Conservation (phyloP, 345 rosid species). For the Rhodamnia rubescens region DNA sequence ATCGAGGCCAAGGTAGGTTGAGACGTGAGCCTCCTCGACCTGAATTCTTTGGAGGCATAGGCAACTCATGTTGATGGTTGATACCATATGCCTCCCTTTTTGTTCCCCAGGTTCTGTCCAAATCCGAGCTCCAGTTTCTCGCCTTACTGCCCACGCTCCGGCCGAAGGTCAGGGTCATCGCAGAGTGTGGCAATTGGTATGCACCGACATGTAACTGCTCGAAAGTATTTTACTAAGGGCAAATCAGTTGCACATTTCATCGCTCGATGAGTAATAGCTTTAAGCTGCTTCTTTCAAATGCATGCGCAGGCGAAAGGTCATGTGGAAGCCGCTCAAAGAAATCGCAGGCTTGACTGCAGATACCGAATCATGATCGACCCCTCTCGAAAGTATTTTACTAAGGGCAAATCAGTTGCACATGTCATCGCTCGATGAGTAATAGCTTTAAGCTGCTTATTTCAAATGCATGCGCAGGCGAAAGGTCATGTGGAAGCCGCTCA, state of each 20-base stretch:
- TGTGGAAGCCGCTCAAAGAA: conserved; percentile 81
- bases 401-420: not conserved
- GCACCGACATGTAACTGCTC: no score
- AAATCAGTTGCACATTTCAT: not conserved
- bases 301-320: conserved; percentile 59
- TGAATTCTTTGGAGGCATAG: not conserved
- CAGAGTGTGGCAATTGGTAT: conserved; percentile 91
- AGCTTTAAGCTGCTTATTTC: no score
- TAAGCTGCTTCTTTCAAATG: not conserved
- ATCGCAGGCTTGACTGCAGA: conserved; percentile 44
- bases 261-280: not conserved
- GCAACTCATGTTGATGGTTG: not conserved
- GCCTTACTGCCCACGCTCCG: conserved; percentile 81
- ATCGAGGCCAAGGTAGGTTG: conserved; percentile 75
- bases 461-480: conserved; percentile 45
- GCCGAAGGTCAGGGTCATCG: conserved; percentile 78
- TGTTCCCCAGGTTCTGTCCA: conserved; percentile 58
- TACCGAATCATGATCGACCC: conserved; percentile 7
- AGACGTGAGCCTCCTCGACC: not conserved
- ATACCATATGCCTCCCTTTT: not conserved
- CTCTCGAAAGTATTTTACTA: no score
- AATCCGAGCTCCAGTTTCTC: conserved; percentile 77
- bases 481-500: conserved; percentile 78
- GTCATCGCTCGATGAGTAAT: not conserved
- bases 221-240: not conserved